Percentiles rank a stretch among this genome's conserved stretches.
These are phyloP conservation scores for Extremus antarcticus DNA, from an alignment of 495 filamentous ascomycete genomes.

Conservation along the genomic window DNA sequence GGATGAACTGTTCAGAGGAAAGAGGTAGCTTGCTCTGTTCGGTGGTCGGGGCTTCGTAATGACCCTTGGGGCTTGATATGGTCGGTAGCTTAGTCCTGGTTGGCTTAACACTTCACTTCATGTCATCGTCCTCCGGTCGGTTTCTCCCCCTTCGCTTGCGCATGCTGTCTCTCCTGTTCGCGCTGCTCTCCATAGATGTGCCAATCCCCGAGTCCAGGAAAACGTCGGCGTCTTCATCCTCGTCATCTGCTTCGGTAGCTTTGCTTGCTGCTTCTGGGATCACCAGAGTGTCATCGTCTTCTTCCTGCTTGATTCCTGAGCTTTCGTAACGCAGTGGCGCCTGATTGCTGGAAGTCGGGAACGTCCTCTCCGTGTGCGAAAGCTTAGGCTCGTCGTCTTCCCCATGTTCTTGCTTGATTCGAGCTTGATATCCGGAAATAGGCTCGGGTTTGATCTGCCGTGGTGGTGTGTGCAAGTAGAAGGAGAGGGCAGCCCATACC, in stretches of 20 bases:
- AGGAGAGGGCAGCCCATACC: constrained; percentile 45
- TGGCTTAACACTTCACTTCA: neutral
- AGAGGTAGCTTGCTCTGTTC: too few relatives aligned
- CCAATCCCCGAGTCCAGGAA: constrained; percentile 31
- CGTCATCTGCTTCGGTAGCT: constrained; percentile 30
- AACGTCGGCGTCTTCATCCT: constrained; percentile 24
- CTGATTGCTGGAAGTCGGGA: constrained; percentile 45
- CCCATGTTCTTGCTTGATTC: constrained; percentile 28
- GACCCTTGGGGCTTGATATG: too few relatives aligned
- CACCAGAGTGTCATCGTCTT: constrained; percentile 1
- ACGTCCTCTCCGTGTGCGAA: constrained; percentile 42
- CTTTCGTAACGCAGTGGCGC: constrained; percentile 32
- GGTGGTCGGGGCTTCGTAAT: too few relatives aligned
- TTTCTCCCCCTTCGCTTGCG: constrained; percentile 16
- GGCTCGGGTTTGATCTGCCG: too few relatives aligned
- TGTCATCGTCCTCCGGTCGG: neutral
- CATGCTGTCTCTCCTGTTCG: constrained; percentile 16
- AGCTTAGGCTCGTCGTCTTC: constrained; percentile 27
- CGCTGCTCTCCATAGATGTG: constrained; percentile 32
- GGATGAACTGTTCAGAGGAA: too few relatives aligned
- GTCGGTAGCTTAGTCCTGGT: too few relatives aligned
- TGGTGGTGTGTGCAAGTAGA: constrained; percentile 15
- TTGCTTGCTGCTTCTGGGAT: neutral
- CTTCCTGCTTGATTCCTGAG: constrained; percentile 19
- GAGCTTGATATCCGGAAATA: too few relatives aligned